Evolutionary conservation across 169 alveolate genomes (phyloP).

Genomic region (Babesia divergens): DNA sequence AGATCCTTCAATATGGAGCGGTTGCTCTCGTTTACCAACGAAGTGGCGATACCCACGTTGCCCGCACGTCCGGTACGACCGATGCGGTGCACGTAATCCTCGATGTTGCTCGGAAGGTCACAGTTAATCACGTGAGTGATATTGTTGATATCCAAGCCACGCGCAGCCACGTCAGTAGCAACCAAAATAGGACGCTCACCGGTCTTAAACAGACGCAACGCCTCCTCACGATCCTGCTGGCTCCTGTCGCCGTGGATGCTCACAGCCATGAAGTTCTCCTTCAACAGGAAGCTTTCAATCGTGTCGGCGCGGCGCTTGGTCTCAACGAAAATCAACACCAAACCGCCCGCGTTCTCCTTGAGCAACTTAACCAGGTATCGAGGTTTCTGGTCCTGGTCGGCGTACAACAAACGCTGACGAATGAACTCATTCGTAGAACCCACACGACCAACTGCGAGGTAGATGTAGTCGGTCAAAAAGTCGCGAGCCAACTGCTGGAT

Average conservation of each 20-base stretch:
- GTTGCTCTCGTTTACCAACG: conserved; percentile 88
- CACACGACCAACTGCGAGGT: conserved; percentile 88
- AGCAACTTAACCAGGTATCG: conserved; percentile 77
- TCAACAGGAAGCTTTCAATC: conserved; percentile 79
- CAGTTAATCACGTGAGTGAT: conserved; percentile 92
- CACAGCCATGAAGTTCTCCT: conserved; percentile 82
- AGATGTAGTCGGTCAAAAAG: conserved; percentile 83
- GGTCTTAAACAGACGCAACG: conserved; percentile 86
- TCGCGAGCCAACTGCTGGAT: conserved; percentile 89
- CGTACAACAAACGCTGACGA: conserved; percentile 83
- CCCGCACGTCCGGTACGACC: conserved; percentile 99
- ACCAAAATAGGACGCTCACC: conserved; percentile 91
- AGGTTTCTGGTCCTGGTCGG: conserved; percentile 85
- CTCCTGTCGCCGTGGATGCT: conserved; percentile 94
- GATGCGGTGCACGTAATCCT: conserved; percentile 93
- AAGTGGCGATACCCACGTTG: conserved; percentile 94
- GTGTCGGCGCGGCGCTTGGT: conserved; percentile 86
- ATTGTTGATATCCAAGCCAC: conserved; percentile 97
- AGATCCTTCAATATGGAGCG: conserved; percentile 84
- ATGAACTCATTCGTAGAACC: conserved; percentile 93
- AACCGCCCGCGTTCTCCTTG: conserved; percentile 74
- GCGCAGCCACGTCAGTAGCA: conserved; percentile 99
- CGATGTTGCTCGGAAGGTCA: conserved; percentile 92
- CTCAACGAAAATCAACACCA: conserved; percentile 83
- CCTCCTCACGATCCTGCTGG: conserved; percentile 91